Conservation (phyloP, 345 rosid species). For the Gossypium raimondii region DNA sequence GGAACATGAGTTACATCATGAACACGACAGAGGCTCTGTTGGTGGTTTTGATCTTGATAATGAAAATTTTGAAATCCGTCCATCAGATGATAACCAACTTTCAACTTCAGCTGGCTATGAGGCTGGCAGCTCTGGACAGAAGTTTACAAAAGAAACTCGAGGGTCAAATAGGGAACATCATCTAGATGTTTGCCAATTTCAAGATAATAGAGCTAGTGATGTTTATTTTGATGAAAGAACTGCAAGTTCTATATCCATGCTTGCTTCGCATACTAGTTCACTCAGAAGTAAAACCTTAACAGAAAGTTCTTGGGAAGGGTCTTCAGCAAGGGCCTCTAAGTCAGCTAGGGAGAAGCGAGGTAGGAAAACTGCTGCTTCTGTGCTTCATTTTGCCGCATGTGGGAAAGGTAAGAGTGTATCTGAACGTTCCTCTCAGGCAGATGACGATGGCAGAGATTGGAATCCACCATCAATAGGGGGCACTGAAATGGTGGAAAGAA, state of each 20-base stretch:
- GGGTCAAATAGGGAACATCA: slow-evolving; percentile 35
- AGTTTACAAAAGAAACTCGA: slow-evolving; percentile 34
- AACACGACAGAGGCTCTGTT: slow-evolving; percentile 49
- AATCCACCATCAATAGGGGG: slow-evolving; percentile 33
- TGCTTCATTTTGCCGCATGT: slow-evolving; percentile 31
- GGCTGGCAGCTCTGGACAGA: slow-evolving; percentile 42
- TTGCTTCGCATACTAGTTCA: slow-evolving; percentile 51
- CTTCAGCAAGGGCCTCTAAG: slow-evolving; percentile 54
- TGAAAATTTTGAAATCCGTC: slow-evolving; percentile 49
- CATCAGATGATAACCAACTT: slow-evolving; percentile 50
- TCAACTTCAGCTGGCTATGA: slow-evolving; percentile 47
- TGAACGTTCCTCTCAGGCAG: slow-evolving; percentile 62
- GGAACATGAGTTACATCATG: slow-evolving; percentile 59
- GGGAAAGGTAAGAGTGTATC: slow-evolving; percentile 63
- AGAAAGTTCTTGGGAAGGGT: slow-evolving; percentile 88
- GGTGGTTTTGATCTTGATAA: slow-evolving; percentile 51
- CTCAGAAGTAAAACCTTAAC: slow-evolving; percentile 73
- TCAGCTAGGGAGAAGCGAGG: slow-evolving; percentile 60
- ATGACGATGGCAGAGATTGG: slow-evolving; percentile 61
- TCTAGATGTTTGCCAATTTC: slow-evolving; percentile 32
- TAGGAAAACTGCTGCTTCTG: slow-evolving; percentile 49
- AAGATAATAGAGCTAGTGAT: slow-evolving; percentile 52
- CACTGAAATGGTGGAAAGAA: slow-evolving; percentile 53
- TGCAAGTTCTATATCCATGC: slow-evolving; percentile 50
- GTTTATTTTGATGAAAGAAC: slow-evolving; percentile 53